Percentiles rank a stretch among this genome's conserved stretches.
Evolutionary conservation across 202 grass and related monocot genomes (phyloP).

Genomic region (Panicum hallii): DNA sequence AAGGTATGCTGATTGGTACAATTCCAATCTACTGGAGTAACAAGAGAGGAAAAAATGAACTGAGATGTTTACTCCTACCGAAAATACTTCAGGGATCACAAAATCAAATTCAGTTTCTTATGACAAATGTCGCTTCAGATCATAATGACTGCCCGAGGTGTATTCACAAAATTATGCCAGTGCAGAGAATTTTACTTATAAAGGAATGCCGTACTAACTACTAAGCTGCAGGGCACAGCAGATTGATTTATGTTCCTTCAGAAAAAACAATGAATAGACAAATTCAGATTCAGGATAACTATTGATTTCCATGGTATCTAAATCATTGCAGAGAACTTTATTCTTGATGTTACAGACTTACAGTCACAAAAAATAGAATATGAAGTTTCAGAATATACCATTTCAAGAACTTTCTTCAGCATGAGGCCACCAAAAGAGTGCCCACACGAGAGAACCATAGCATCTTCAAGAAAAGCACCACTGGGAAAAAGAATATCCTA

Average conservation of each 20-base stretch:
- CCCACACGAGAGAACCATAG: conserved; percentile 81
- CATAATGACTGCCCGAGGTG: background rate
- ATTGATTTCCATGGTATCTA: conserved; percentile 17
- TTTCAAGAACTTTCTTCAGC: conserved; percentile 84
- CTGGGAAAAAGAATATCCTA: conserved; percentile 45
- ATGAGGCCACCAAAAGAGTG: conserved; percentile 82
- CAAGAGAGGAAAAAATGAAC: background rate
- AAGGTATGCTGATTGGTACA: conserved; percentile 1
- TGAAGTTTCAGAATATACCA: conserved; percentile 49
- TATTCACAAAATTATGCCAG: conserved; percentile 13
- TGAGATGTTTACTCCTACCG: background rate
- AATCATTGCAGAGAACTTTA: background rate
- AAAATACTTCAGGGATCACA: background rate
- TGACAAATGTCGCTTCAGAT: background rate
- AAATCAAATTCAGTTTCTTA: background rate
- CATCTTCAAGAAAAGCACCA: conserved; percentile 85
- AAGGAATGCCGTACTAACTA: background rate
- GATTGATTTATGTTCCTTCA: background rate
- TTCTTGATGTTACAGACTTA: conserved; percentile 20
- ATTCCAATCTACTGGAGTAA: background rate
- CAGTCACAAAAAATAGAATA: conserved; percentile 1
- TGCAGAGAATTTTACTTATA: conserved; percentile 8
- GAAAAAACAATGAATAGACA: conserved; percentile 11
- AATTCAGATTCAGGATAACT: background rate
- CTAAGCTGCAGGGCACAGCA: background rate